Percentiles rank a stretch among this genome's conserved stretches.
Conservation (phyloP, 495 filamentous ascomycete species). For the Aspergillus diversus region DNA sequence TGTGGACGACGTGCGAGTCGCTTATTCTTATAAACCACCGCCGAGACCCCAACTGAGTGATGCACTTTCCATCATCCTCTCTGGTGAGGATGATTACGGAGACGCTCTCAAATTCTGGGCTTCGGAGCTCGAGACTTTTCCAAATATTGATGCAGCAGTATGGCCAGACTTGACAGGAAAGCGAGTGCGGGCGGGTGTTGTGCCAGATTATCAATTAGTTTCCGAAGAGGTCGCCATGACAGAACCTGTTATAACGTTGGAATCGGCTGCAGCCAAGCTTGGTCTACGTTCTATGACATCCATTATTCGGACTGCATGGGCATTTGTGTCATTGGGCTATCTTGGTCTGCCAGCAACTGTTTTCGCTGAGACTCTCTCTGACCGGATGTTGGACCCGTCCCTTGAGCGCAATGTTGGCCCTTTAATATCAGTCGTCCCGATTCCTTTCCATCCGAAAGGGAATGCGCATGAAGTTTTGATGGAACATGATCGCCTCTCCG, state of each 20-base stretch:
- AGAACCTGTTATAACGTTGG: constrained; percentile 23
- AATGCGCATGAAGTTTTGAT: constrained; percentile 26
- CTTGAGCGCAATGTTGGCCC: constrained; percentile 36
- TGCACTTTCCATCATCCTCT: constrained; percentile 29
- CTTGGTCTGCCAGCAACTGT: constrained; percentile 36
- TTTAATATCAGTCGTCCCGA: constrained; percentile 36
- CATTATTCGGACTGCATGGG: constrained; percentile 36
- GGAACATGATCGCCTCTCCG: constrained; percentile 31
- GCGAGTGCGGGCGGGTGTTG: constrained; percentile 20
- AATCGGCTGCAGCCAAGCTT: constrained; percentile 25
- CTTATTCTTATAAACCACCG: constrained; percentile 31
- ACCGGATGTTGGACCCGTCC: constrained; percentile 28
- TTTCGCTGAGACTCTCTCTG: constrained; percentile 41
- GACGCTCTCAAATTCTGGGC: constrained; percentile 33
- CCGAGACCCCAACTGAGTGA: constrained; percentile 30
- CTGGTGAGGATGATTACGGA: constrained; percentile 18
- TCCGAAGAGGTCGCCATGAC: constrained; percentile 22
- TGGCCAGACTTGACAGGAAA: constrained; percentile 40
- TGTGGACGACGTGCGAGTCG: constrained; percentile 30
- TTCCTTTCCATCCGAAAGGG: constrained; percentile 33
- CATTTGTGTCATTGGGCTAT: constrained; percentile 34
- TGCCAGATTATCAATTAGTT: constrained; percentile 21
- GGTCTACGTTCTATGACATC: constrained; percentile 38
- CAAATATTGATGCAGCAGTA: constrained; percentile 25
- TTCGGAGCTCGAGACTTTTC: constrained; percentile 25